Evolutionary conservation across 2,329 filamentous ascomycete species (phyloP).

Genomic region (Xylariaceae sp.): DNA sequence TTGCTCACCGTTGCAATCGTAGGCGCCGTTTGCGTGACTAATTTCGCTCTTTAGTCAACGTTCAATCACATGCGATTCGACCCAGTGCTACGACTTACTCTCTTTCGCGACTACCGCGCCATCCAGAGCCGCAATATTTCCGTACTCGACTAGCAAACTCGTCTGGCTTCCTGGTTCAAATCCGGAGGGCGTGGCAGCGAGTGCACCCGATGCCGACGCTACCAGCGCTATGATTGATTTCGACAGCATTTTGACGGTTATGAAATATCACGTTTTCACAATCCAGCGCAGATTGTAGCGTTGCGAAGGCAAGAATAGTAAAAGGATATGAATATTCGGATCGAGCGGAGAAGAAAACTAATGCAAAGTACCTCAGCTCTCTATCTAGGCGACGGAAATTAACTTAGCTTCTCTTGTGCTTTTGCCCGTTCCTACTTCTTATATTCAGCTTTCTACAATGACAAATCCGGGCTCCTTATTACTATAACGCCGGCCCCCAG

Average conservation of each 20-base stretch:
- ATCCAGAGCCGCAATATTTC: conserved; percentile 45
- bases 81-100: conserved; percentile 37
- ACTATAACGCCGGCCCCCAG: conserved; percentile 2
- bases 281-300: not conserved
- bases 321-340: not conserved
- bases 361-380: not conserved
- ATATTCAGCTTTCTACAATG: conserved; percentile 11
- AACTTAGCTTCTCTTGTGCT: not conserved
- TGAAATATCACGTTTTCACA: not conserved
- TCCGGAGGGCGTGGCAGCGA: conserved; percentile 50
- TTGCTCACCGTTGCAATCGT: conserved; percentile 46
- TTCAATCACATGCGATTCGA: not conserved
- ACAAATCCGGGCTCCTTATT: conserved; percentile 22
- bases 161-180: conserved; percentile 49
- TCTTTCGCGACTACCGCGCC: conserved; percentile 48
- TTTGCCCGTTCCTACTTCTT: conserved; percentile 1
- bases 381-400: not conserved
- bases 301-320: not conserved
- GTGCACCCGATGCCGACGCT: conserved; percentile 43
- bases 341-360: not conserved
- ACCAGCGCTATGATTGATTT: conserved; percentile 42
- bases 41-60: conserved; percentile 15
- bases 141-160: conserved; percentile 50
- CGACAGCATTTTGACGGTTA: conserved; percentile 42
- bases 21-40: conserved; percentile 46